Base-by-base conservation (phyloP, 805 yeast genomes). In the Deakozyma indianensis region DNA sequence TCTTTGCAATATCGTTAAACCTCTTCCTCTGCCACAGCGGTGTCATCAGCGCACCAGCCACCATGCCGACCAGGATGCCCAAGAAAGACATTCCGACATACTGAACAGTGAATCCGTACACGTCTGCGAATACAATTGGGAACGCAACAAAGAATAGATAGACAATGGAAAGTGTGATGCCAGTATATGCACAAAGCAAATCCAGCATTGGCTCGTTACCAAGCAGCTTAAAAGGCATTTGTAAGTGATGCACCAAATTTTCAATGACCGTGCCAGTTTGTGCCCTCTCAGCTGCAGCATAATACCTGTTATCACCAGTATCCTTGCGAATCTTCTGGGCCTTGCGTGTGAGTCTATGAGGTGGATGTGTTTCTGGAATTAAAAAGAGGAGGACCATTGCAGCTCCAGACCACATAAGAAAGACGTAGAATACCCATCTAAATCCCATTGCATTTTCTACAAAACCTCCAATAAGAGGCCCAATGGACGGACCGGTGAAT, bases 371-470 rank as follows among this genome's bases (percentile, higher is more conserved):
- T 62, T 85, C 95, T 3, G 72, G 81, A 49, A 67, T 73, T 51
- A 66, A 50, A 3, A 56, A 61, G 14, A 65, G 71, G 9, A 77
- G 67, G 56, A 64, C 65, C 47, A 60, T 61, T 48, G 18, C 11
- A n/a, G 38, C 38, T 32, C 20, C 11, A 5, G 38, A 32, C 38
- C 38, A 32, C 9, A 77, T 66, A 51, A 77, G 65, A 1, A 73
- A 69, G 2, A 79, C 83, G 50, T 78, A 71, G 51, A 77, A 74
- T 14, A 82, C 74, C 92, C 92, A 83, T 58, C 80, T 70, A 78
- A 83, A 82, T 44, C 71, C 66, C 16, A 73, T 66, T 21, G 74
- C 77, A 27, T 78, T 78, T 42, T 80, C 76, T 24, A 77, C 67
- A 49, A 74, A 75, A 2, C 80, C 78, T 20, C 79, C 67, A 2